Base-by-base conservation (phyloP, 495 filamentous ascomycete species). In the Penicillium subrubescens region DNA sequence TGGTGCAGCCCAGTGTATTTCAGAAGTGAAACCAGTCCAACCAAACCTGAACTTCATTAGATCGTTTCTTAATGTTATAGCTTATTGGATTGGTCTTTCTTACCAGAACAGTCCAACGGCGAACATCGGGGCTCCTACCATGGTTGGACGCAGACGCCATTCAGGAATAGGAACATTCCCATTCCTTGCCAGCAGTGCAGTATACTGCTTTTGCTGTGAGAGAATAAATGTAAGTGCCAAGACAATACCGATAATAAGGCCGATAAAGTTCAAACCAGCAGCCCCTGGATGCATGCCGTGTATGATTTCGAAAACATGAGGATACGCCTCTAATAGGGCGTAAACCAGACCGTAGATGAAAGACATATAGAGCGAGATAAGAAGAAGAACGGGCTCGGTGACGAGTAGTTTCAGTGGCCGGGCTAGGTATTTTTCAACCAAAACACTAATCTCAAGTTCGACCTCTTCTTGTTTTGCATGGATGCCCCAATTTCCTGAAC, bases 41-140 rank as follows among this genome's bases (percentile, higher is more conserved):
- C 78, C 79, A 57, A 82, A 76, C 76, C 86, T n/a, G 12, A 17
- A 10, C 35, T 3, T 12, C 5, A 7, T 19, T 21, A 43, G n/a
- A 31, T 1, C 21, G 0, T 44, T 5, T n/a, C 19, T n/a, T 11
- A 11, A 14, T 11, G 7, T 35, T 11, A 11, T 35, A 35, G 1
- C 7, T 35, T 11, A 11, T 35, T 3, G 11, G 15, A 58, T 35
- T 12, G 14, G 25, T 6, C 6, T 15, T 12, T 57, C 73, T 62
- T 52, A 87, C 80, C 83, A 86, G 71, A 88, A 88, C 5, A 87
- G 72, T 0, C 86, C 86, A 23, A 77, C 73, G 6, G 86, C 78
- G 56, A 88, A 80, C 5, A 83, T 70, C 10, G 80, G 70, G 5
- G 75, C 80, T 0, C 87, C 87, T 8, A 84, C 33, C 51, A 87